Evolutionary conservation across 768 basidiomycete genomes (phyloP), one percentile per base, ranked within the genome.

Genomic region (Steccherinum ochraceum): DNA sequence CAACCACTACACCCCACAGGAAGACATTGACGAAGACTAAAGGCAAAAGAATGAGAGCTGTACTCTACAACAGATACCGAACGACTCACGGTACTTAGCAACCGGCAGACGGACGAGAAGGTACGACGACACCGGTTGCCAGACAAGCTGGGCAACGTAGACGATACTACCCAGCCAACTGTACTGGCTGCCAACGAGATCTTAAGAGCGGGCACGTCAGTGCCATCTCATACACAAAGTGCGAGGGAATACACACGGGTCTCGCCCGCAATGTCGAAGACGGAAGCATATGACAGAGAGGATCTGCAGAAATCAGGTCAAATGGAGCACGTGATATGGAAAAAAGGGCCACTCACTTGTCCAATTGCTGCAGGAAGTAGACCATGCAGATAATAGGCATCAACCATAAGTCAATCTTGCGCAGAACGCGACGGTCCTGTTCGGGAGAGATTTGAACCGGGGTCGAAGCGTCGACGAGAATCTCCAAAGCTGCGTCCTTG

Each of bases 231-330:
- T n/a, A n/a, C n/a, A n/a, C n/a, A 16, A 35, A 35, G 16, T 35
- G 7, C 16, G 30, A 7, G 16, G 30, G 30, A 35, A 35, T 23
- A 51, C 63, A 26, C 50, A 69, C 69, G 59, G 5, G 72, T 66
- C 41, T 70, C 66, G 12, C 61, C 48, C 11, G 67, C 66, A 30
- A 76, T 66, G 12, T 67, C 67, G 54, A 75, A 78, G 5, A 76
- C 72, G 4, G 75, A 72, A 0, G 76, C 69, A 53, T 76, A 78
- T 11, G 73, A 75, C 21, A 78, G 57, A 2, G 74, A 73, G 1
- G 73, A 74, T 52, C 70, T 72, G 18, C 12, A 19, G 41, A 19
- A 23, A 10, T 43, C 21, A 35, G n/a, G 30, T 24, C 16, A 40
- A 10, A 51, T 25, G 43, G 3, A 52, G 26, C 48, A 19, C n/a